Conservation (phyloP, 2,329 filamentous ascomycete species). For the Epichloe elymi region DNA sequence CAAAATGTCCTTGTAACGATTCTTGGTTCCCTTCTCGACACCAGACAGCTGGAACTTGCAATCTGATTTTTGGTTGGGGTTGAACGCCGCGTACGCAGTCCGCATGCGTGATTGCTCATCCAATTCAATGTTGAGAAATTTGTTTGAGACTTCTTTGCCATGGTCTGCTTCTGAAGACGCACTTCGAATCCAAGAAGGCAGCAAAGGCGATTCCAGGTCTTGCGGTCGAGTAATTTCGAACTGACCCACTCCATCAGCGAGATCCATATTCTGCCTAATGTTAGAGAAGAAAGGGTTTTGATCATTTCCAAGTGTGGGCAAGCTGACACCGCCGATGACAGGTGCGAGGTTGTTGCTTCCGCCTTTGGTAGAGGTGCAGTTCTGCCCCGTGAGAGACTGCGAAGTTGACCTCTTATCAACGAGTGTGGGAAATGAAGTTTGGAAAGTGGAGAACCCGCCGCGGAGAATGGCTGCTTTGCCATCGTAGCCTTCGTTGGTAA, state of each 20-base stretch:
- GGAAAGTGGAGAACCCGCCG: constrained; percentile 70
- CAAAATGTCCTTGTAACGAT: constrained; percentile 95
- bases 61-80: constrained; percentile 18
- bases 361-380: constrained; percentile 13
- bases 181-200: constrained; percentile 67
- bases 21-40: constrained; percentile 89
- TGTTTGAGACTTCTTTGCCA: constrained; percentile 68
- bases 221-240: constrained; percentile 41
- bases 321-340: constrained; percentile 77
- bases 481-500: constrained; percentile 67
- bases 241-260: constrained; percentile 86
- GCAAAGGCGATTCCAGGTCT: constrained; percentile 31
- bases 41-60: constrained; percentile 63
- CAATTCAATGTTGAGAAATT: constrained; percentile 73
- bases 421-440: constrained; percentile 48
- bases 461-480: constrained; percentile 64
- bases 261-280: constrained; percentile 91
- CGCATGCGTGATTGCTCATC: constrained; percentile 88
- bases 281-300: constrained; percentile 90
- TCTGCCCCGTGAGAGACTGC: constrained; percentile 9
- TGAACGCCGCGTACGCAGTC: constrained; percentile 48
- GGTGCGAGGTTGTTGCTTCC: constrained; percentile 39
- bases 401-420: constrained; percentile 39
- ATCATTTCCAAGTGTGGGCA: constrained; percentile 56
- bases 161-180: constrained; percentile 55